These are phyloP conservation scores for Kwoniella sp. DNA, from an alignment of 768 basidiomycete species.

Conservation along the genomic window DNA sequence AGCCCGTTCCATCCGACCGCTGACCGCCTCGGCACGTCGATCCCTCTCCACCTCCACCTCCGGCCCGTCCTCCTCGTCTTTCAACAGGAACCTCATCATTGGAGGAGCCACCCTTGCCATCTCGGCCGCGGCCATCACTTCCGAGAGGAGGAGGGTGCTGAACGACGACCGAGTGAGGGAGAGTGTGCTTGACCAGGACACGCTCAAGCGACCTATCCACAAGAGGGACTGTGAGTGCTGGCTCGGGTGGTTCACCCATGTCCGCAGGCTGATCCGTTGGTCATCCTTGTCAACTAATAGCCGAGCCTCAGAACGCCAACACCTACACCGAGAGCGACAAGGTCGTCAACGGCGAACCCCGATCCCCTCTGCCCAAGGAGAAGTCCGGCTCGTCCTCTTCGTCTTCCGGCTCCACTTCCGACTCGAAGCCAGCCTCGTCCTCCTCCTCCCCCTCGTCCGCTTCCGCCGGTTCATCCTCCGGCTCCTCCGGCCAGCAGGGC, in stretches of 20 bases:
- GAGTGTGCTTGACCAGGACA: conserved; percentile 25
- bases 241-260: too few relatives aligned
- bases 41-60: background rate
- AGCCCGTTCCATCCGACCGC: conserved; percentile 6
- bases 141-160: conserved; percentile 5
- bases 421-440: background rate
- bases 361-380: background rate
- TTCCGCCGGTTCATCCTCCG: background rate
- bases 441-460: background rate
- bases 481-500: background rate
- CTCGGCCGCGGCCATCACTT: conserved; percentile 5
- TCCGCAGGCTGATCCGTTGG: too few relatives aligned
- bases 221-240: conserved; percentile 10
- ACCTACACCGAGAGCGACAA: background rate
- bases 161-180: conserved; percentile 12
- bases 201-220: conserved; percentile 27
- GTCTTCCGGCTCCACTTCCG: background rate
- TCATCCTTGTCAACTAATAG: too few relatives aligned
- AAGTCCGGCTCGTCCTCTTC: background rate
- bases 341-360: background rate
- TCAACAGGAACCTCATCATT: conserved; percentile 9
- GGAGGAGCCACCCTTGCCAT: conserved; percentile 7
- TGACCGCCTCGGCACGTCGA: conserved; percentile 2
- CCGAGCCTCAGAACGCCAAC: background rate
- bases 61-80: conserved; percentile 3